phyloP scores from a whole-genome alignment of 257 asterid species.

The Lantana camara region DNA sequence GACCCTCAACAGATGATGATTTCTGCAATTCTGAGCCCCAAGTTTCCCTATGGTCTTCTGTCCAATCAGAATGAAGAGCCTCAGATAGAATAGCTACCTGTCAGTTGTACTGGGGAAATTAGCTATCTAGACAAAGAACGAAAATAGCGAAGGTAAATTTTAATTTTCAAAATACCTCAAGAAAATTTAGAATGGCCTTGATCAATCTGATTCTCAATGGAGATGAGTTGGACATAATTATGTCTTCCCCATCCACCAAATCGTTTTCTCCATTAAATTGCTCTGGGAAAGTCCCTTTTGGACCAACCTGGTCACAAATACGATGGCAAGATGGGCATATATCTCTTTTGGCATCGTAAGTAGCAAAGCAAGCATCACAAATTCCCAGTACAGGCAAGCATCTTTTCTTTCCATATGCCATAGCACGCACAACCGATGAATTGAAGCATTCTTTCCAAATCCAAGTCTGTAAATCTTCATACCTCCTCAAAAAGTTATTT shows the following conservation, averaged over 20 bases:
- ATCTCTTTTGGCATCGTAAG: constrained; percentile 44
- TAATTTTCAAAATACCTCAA: constrained; percentile 62
- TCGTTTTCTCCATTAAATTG: constrained; percentile 33
- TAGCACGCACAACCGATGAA: constrained; percentile 51
- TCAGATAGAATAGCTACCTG: constrained; percentile 83
- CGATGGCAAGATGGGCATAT: constrained; percentile 54
- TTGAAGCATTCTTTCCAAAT: constrained; percentile 82
- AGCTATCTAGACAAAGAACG: too few species aligned
- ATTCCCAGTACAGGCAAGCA: constrained; percentile 59
- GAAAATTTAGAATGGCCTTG: constrained; percentile 59
- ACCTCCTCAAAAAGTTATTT: constrained; percentile 55
- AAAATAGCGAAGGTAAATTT: neutral
- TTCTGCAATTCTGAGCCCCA: constrained; percentile 80
- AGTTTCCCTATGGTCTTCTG: constrained; percentile 62
- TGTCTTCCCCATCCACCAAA: constrained; percentile 33
- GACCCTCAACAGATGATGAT: constrained; percentile 61
- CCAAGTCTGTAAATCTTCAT: constrained; percentile 75
- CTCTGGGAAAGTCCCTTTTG: constrained; percentile 31
- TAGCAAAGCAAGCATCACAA: constrained; percentile 62
- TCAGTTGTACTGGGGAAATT: constrained; percentile 18
- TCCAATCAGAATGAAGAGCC: constrained; percentile 84
- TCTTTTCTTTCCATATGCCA: constrained; percentile 60
- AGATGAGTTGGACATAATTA: constrained; percentile 35
- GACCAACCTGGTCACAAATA: constrained; percentile 30
- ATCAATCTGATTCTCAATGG: constrained; percentile 72